Evolutionary conservation across 177 flowering plant species (phyloP).

Genomic region (Vitis hybrid): DNA sequence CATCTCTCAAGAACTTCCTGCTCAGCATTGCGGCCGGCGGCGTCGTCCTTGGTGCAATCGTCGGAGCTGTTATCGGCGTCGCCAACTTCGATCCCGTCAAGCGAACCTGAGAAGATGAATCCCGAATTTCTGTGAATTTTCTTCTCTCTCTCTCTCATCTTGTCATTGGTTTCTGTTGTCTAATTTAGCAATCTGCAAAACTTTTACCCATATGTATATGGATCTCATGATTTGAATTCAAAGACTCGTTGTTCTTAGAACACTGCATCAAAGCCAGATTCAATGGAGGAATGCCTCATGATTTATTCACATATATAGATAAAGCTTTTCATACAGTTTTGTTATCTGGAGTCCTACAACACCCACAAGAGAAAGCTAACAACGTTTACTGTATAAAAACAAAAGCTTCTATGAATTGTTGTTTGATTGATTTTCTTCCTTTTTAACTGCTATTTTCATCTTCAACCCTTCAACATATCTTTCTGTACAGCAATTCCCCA

Average conservation of each 20-base stretch:
- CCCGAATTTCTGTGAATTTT: background rate
- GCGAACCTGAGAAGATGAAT: conserved; percentile 32
- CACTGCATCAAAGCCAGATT: background rate
- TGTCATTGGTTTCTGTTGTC: too few relatives aligned
- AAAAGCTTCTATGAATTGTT: conserved; percentile 12
- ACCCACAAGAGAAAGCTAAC: conserved; percentile 15
- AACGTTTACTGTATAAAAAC: background rate
- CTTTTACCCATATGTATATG: too few relatives aligned
- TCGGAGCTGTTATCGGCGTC: conserved; percentile 77
- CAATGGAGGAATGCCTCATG: conserved; percentile 31
- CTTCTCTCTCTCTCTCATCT: background rate
- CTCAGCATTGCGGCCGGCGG: conserved; percentile 84
- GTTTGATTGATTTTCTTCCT: conserved; percentile 2
- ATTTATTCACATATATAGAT: conserved; percentile 3
- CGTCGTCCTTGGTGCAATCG: conserved; percentile 53
- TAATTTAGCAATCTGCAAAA: too few relatives aligned
- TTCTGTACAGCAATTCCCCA: conserved; percentile 26
- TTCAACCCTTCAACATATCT: background rate
- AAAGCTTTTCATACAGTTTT: background rate
- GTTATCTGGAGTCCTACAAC: conserved; percentile 8
- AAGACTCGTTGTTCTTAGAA: too few relatives aligned
- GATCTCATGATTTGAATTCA: too few relatives aligned
- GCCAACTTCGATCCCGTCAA: conserved; percentile 92
- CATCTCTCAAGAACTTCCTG: conserved; percentile 88
- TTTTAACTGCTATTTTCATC: background rate